Base-by-base conservation (phyloP, 768 basidiomycete species). In the Tulasnella sp. region DNA sequence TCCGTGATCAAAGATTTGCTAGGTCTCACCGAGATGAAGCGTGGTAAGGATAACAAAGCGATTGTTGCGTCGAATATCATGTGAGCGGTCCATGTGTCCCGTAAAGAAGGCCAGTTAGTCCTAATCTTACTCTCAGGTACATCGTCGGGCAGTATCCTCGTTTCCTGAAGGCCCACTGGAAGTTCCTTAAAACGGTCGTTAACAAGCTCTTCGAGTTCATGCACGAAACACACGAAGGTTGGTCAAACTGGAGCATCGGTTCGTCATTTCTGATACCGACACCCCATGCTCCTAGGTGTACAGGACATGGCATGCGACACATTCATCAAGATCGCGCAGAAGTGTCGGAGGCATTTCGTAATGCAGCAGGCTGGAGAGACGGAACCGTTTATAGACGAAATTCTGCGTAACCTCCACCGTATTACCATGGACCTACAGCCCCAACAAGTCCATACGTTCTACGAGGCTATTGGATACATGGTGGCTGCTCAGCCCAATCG, bases 291-390 rank as follows among this genome's bases (percentile, higher is more conserved):
- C 62, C 39, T 63, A 88, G 90, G 93, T 73, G 96, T 99, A 9
- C 96, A 99, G 69, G 96, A 99, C 72, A 99, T 99, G 96, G 96
- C 96, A 43, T 99, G 96, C 71, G 96, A 99, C 69, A 99, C 96
- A 0, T 99, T 99, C 72, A 98, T 99, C 75, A 99, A 98, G 73
- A 99, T 99, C 64, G 91, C 96, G 21, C 96, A 99, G 69, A 99
- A 98, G 70, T 98, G 93, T 69, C 78, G 92, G 39, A 79, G 94
- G 53, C 96, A 99, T 70, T 99, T 99, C 65, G 91, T 99, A 59
- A 91, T 98, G 86, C 90, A 93, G 67, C 96, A 99, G 69, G 84
- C 91, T 7, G 91, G 91, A 59, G 96, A 99, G 70, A 81, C 81
- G 53, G 96, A 99, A 67, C 96, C 96, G 1, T 99, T 98, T 69